Evolutionary conservation across 176 grass and related monocot genomes (phyloP), one percentile per base, ranked within the genome.

Genomic region (Olyra latifolia): DNA sequence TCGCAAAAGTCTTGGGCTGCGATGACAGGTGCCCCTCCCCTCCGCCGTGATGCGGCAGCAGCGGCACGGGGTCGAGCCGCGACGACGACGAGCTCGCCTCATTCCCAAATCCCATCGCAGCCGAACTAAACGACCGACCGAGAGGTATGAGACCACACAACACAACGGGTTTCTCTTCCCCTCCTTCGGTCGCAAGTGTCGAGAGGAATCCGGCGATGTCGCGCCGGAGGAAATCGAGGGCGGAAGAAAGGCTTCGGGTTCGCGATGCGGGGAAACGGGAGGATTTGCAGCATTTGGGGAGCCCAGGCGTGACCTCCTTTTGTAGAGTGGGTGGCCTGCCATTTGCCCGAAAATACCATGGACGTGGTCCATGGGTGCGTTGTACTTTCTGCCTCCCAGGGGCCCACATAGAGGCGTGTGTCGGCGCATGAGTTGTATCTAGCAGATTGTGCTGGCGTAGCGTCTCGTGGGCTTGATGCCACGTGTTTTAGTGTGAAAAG

Each of bases 1-100:
- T 99, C 5, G 92, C 96, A 71, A 99, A 95, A 24, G 96, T 99
- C 85, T 99, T 95, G 50, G 96, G 82, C 83, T 93, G 96, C 54
- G 96, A 99, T 14, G 96, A 99, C 19, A 93, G 88, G 22, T 46
- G 71, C 0, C 52, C 69, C 4, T 63, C 80, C 14, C 72, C 62
- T 1, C 8, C 73, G 15, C 66, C 23, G 50, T 85, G 93, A 35
- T 72, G 91, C 1, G 88, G 89, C 7, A 98, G 92, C 55, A 94
- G 95, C 27, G 83, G 92, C 20, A 87, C 78, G 0, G 80, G 6
- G 73, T 85, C 87, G 29, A 89, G 56, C 64, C 82, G 71, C 71
- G 82, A 66, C 39, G 87, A 89, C 28, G 87, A 98, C 8, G 90
- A 94, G 35, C 77, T 91, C 66, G 92, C 90, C 35, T 87, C 90